Conservation (phyloP, 2,329 filamentous ascomycete genomes). For the Phialophora macrospora region DNA sequence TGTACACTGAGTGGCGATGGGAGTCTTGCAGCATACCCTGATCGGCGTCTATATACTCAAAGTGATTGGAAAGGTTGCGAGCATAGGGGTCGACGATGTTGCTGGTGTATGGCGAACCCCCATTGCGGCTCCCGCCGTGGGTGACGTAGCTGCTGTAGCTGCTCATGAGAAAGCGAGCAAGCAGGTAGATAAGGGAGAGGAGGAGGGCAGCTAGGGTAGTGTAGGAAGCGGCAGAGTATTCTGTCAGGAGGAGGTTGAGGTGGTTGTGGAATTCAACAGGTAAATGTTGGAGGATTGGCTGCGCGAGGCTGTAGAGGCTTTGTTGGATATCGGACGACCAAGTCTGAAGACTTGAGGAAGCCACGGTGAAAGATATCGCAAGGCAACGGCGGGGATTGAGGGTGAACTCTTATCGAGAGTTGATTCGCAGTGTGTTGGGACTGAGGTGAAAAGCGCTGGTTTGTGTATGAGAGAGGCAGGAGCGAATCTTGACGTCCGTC, state of each 20-base stretch:
- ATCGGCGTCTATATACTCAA: conserved; percentile 38
- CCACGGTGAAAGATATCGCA: conserved; percentile 35
- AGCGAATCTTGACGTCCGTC: conserved; percentile 18
- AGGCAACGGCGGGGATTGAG: not conserved
- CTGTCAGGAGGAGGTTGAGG: conserved; percentile 27
- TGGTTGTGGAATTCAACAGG: conserved; percentile 29
- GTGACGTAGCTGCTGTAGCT: conserved; percentile 33
- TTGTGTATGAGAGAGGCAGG: conserved; percentile 14
- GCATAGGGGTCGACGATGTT: conserved; percentile 28
- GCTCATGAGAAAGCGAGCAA: conserved; percentile 39
- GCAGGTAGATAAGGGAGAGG: conserved; percentile 38
- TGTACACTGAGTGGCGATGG: conserved; percentile 27
- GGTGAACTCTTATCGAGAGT: not conserved
- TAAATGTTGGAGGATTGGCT: conserved; percentile 25
- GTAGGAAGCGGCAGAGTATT: conserved; percentile 37
- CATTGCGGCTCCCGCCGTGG: conserved; percentile 31
- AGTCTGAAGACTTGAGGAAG: conserved; percentile 36
- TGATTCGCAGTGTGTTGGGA: not conserved
- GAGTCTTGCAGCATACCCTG: conserved; percentile 32
- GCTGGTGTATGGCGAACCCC: conserved; percentile 36
- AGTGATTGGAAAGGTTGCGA: conserved; percentile 34
- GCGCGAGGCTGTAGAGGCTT: conserved; percentile 28
- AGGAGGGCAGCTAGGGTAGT: conserved; percentile 38
- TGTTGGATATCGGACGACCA: conserved; percentile 31
- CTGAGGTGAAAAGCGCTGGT: conserved; percentile 4